A percentile compares a stretch with the other conserved stretches of the same genome.
These are phyloP conservation scores for Lentinula aciculospora DNA, from an alignment of 768 basidiomycete species.

Conservation along the genomic window DNA sequence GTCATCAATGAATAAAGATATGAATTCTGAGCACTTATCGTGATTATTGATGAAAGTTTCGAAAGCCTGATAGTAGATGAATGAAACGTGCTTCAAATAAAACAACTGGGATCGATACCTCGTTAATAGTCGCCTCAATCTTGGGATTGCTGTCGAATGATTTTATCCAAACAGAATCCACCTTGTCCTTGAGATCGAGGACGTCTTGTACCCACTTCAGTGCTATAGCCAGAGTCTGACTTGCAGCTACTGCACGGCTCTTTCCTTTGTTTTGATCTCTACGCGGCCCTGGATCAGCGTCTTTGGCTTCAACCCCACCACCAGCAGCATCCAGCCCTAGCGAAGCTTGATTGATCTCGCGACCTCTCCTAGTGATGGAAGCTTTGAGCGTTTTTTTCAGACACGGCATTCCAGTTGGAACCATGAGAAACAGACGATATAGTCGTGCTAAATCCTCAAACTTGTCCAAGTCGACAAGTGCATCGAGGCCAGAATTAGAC, in stretches of 20 bases:
- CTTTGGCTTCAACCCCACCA: conserved; percentile 18
- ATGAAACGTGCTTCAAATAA: not conserved
- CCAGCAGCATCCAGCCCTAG: conserved; percentile 30
- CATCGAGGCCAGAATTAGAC: conserved; percentile 75
- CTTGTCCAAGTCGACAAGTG: conserved; percentile 81
- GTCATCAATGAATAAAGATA: conserved; percentile 96
- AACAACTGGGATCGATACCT: conserved; percentile 43
- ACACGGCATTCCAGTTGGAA: conserved; percentile 58
- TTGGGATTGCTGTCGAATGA: conserved; percentile 72
- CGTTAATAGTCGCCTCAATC: conserved; percentile 77
- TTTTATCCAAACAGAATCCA: conserved; percentile 67
- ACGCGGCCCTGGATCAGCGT: not conserved
- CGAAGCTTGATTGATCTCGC: conserved; percentile 70
- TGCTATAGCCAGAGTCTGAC: conserved; percentile 55
- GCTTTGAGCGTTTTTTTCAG: conserved; percentile 66
- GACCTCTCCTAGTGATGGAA: conserved; percentile 69
- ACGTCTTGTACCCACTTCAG: conserved; percentile 93
- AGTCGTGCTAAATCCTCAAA: conserved; percentile 71
- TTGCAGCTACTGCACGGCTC: conserved; percentile 28
- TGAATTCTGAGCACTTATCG: conserved; percentile 85
- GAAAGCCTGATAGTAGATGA: conserved; percentile 66
- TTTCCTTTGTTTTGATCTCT: conserved; percentile 39
- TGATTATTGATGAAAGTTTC: conserved; percentile 87
- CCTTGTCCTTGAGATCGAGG: conserved; percentile 86
- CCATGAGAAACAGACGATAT: conserved; percentile 67